phyloP scores from a whole-genome alignment of 768 basidiomycete genomes.

The Hericium erinaceus region DNA sequence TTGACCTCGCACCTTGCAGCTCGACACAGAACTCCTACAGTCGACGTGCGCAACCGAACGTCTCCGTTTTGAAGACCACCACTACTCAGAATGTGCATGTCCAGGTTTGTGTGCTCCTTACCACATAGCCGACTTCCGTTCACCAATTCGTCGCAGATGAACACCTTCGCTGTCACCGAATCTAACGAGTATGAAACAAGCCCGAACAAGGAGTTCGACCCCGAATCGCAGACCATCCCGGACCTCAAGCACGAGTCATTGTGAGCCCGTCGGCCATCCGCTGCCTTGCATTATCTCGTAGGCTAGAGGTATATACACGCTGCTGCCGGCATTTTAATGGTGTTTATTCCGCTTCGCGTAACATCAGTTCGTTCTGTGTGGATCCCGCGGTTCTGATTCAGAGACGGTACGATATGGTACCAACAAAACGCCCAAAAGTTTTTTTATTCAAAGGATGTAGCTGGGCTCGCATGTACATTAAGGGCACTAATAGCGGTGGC shows the following conservation, averaged over 20 bases:
- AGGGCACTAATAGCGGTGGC: too few relatives aligned
- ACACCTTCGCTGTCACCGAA: constrained; percentile 15
- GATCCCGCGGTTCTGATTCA: too few relatives aligned
- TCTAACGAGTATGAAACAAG: constrained; percentile 54
- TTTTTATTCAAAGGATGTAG: too few relatives aligned
- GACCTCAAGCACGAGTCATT: constrained; percentile 37
- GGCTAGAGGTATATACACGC: too few relatives aligned
- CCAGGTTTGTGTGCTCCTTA: constrained; percentile 21
- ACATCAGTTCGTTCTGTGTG: too few relatives aligned
- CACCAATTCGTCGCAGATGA: neutral
- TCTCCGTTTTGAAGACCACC: constrained; percentile 11
- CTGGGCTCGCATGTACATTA: too few relatives aligned
- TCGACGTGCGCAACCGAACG: constrained; percentile 2
- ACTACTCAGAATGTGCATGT: constrained; percentile 21
- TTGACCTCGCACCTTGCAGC: constrained; percentile 10
- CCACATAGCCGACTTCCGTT: neutral
- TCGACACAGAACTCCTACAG: constrained; percentile 9
- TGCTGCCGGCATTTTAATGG: neutral
- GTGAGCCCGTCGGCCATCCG: too few relatives aligned
- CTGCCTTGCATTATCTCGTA: too few relatives aligned
- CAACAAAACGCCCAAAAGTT: too few relatives aligned
- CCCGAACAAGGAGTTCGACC: constrained; percentile 38
- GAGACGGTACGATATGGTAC: too few relatives aligned
- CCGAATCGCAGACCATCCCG: constrained; percentile 43
- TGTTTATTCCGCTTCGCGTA: neutral